Evolutionary conservation across 2,329 filamentous ascomycete genomes (phyloP), one percentile per base, ranked within the genome.

Genomic region (Colletotrichum agaves): DNA sequence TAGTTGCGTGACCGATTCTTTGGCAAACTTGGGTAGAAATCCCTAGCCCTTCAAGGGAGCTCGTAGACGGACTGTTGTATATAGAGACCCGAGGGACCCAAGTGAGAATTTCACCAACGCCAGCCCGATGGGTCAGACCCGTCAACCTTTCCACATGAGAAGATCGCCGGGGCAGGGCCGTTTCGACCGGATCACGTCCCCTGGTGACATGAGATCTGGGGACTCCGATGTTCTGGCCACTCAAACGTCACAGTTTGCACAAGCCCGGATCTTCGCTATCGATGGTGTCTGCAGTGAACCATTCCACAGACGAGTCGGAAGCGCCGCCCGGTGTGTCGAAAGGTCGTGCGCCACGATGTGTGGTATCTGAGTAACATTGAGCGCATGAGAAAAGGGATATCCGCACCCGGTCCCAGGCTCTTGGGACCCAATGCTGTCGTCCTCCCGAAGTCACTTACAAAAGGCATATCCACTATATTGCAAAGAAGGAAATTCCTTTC

Each of bases 241-340:
- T 50, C 0, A 50, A 12, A 11, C n/a, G 6, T 53, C 33, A 1
- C 33, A 37, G 1, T 37, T 50, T 33, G 35, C 31, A 37, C n/a
- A 53, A 53, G n/a, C 50, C 31, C 50, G 50, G 50, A 17, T 53
- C 33, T 53, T 37, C 17, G 50, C 50, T 53, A 53, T 31, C 33
- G 50, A 6, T 27, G 50, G 12, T 19, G 27, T 8, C 35, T n/a
- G 27, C 17, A n/a, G 49, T 31, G 46, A 27, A 7, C 27, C 27
- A 27, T 27, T 27, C 6, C 27, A 27, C 27, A 7, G 27, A 27
- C 27, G 27, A 27, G 27, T 27, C 27, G 8, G 27, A 7, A 4
- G 27, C 27, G 27, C 27, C 27, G 27, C 27, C 27, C 27, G 27
- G 7, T 4, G 27, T 7, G 6, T 27, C 27, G 27, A 27, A 5